phyloP scores from a whole-genome alignment of 805 yeast species.

The Saccharomycopsis malanga region DNA sequence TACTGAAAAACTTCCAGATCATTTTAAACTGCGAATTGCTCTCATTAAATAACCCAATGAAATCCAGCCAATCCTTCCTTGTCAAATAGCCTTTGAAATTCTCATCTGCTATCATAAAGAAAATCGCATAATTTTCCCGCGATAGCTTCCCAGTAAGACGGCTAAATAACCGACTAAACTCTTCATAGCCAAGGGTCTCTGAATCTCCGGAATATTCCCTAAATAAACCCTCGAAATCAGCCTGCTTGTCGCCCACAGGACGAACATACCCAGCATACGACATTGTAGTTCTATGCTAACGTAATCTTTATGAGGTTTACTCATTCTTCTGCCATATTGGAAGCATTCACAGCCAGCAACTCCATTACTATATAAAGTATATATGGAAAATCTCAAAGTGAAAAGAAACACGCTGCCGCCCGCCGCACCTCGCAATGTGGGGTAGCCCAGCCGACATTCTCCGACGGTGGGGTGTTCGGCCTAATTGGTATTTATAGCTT shows the following conservation, averaged over 20 bases:
- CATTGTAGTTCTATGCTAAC: background rate
- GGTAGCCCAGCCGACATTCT: too few relatives aligned
- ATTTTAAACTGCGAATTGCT: slow-evolving; percentile 43
- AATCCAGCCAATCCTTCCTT: slow-evolving; percentile 64
- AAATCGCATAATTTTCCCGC: slow-evolving; percentile 37
- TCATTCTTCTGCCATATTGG: too few relatives aligned
- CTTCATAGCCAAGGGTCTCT: slow-evolving; percentile 1
- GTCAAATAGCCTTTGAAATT: slow-evolving; percentile 60
- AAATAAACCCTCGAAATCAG: slow-evolving; percentile 8
- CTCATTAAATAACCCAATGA: slow-evolving; percentile 47
- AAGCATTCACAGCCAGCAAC: too few relatives aligned
- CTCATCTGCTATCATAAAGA: slow-evolving; percentile 76
- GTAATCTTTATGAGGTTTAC: background rate
- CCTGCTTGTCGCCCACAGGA: background rate
- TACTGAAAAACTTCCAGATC: slow-evolving; percentile 46
- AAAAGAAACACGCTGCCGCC: too few relatives aligned
- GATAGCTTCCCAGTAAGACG: slow-evolving; percentile 4
- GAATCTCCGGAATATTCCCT: slow-evolving; percentile 1
- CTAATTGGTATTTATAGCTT: too few relatives aligned
- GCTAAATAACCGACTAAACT: slow-evolving; percentile 11
- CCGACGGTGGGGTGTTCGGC: too few relatives aligned
- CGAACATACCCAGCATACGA: background rate
- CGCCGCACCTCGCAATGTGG: too few relatives aligned
- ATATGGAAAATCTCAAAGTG: too few relatives aligned
- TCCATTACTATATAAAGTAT: too few relatives aligned